phyloP scores from a whole-genome alignment of 2,329 filamentous ascomycete genomes.

The Chaetomium strumarium region DNA sequence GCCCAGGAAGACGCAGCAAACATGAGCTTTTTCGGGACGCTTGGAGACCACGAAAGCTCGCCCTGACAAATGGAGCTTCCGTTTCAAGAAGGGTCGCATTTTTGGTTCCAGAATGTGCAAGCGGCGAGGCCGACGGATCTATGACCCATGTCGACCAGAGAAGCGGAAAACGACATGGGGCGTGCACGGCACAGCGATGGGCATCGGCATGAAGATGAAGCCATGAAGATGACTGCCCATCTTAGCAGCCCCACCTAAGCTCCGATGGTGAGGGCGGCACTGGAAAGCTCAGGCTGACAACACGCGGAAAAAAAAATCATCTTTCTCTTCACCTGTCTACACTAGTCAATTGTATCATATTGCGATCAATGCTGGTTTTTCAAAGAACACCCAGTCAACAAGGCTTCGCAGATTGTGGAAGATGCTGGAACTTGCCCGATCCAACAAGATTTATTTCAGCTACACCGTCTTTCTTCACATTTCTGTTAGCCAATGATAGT shows the following conservation, averaged over 20 bases:
- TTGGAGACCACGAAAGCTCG: neutral
- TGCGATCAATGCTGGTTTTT: neutral
- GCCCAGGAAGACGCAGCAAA: too few relatives aligned
- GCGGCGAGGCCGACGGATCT: slow-evolving; percentile 14
- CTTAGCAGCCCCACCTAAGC: neutral
- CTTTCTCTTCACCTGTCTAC: neutral
- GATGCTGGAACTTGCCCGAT: neutral
- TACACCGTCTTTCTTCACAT: neutral
- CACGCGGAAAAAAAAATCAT: too few relatives aligned
- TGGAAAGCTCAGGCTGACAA: too few relatives aligned
- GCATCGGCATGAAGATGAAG: slow-evolving; percentile 1
- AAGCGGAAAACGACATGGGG: slow-evolving; percentile 9
- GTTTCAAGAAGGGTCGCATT: slow-evolving; percentile 4
- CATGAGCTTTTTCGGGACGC: neutral
- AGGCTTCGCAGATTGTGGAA: neutral
- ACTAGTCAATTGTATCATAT: neutral
- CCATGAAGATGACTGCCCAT: slow-evolving; percentile 2
- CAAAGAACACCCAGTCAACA: neutral
- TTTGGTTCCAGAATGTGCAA: slow-evolving; percentile 3
- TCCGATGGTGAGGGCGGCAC: neutral
- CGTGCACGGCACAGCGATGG: slow-evolving; percentile 15
- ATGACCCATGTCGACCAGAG: slow-evolving; percentile 17
- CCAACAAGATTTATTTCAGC: neutral
- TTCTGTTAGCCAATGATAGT: slow-evolving; percentile 6
- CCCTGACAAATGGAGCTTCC: slow-evolving; percentile 1